phyloP scores from a whole-genome alignment of 768 basidiomycete species.

The Leccinum variicolor region DNA sequence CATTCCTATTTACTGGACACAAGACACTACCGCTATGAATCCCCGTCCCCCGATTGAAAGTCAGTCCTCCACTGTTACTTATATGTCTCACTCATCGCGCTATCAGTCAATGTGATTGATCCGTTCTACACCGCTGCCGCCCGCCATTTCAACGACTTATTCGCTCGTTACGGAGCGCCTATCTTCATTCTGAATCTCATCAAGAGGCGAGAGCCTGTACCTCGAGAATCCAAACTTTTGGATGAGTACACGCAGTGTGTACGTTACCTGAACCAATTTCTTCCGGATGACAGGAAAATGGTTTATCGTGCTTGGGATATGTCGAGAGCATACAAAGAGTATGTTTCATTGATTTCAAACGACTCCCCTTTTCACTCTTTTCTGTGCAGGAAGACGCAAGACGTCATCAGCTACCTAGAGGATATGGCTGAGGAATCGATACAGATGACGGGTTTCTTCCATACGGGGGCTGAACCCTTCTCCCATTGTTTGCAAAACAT shows the following conservation, averaged over 20 bases:
- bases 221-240: conserved; percentile 85
- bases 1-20: conserved; percentile 96
- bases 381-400: conserved; percentile 76
- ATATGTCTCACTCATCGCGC: conserved; percentile 2
- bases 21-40: conserved; percentile 87
- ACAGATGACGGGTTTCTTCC: conserved; percentile 91
- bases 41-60: conserved; percentile 96
- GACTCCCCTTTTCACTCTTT: neutral
- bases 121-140: conserved; percentile 94
- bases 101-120: conserved; percentile 83
- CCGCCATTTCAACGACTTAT: conserved; percentile 88
- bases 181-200: conserved; percentile 93
- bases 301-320: conserved; percentile 96
- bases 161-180: conserved; percentile 85
- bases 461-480: conserved; percentile 85
- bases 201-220: conserved; percentile 75
- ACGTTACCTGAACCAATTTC: conserved; percentile 89
- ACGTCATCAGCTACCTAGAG: conserved; percentile 92
- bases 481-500: conserved; percentile 57
- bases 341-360: conserved; percentile 17
- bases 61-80: conserved; percentile 36
- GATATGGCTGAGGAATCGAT: conserved; percentile 94
- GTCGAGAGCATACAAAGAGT: conserved; percentile 93
- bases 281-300: conserved; percentile 84
- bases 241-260: conserved; percentile 93